phyloP scores from a whole-genome alignment of 2,329 filamentous ascomycete species.

The Coleophoma cylindrospora region DNA sequence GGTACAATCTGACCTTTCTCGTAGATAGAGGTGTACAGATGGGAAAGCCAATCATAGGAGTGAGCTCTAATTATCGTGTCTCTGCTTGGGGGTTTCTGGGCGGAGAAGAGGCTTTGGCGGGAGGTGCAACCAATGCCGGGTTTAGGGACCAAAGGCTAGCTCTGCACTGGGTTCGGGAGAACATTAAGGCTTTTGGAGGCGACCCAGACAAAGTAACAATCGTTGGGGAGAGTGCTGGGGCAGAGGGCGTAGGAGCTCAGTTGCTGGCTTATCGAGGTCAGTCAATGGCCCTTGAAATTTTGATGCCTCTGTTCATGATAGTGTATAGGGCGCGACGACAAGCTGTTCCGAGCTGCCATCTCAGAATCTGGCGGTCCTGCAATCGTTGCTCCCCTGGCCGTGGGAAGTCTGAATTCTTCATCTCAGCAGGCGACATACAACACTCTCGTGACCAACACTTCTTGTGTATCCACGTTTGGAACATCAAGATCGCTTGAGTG shows the following conservation, averaged over 20 bases:
- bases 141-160: constrained; percentile 36
- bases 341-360: constrained; percentile 45
- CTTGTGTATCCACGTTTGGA: constrained; percentile 12
- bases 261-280: constrained; percentile 45
- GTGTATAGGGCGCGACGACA: constrained; percentile 41
- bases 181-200: constrained; percentile 38
- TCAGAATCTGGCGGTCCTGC: constrained; percentile 34
- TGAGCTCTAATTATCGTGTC: constrained; percentile 40
- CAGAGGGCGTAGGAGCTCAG: constrained; percentile 14
- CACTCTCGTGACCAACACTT: constrained; percentile 28
- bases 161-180: constrained; percentile 37
- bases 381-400: background rate
- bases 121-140: constrained; percentile 39
- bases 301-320: background rate
- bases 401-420: constrained; percentile 9
- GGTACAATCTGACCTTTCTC: constrained; percentile 17
- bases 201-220: constrained; percentile 36
- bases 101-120: constrained; percentile 30
- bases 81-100: constrained; percentile 41
- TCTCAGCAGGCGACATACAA: constrained; percentile 22
- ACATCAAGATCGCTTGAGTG: constrained; percentile 15
- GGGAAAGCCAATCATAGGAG: constrained; percentile 38
- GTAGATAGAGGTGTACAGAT: constrained; percentile 33
- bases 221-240: constrained; percentile 36
- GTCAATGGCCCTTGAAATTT: constrained; percentile 21